Base-by-base conservation (phyloP, 768 basidiomycete genomes). In the Lactarius sp. region DNA sequence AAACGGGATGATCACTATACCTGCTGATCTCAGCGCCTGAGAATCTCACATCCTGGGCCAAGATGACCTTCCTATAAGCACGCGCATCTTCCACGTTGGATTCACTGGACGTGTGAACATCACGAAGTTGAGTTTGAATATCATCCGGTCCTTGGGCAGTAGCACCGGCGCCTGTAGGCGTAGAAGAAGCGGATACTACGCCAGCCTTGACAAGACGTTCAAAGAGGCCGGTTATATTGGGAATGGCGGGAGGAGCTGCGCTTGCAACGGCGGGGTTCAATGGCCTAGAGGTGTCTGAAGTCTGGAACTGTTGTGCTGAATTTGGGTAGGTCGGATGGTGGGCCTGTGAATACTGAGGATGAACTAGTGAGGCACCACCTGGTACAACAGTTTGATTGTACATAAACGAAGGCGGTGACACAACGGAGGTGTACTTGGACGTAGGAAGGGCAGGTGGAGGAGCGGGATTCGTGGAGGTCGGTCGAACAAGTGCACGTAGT, bases 151-250 rank as follows among this genome's bases (percentile, higher is more conserved):
- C 49, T 12, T 47, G 44, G 10, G 72, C 71, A 1, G 78, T 75
- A 10, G 77, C 72, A 60, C 80, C 80, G 27, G 82, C 79, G 41
- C 81, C 81, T 33, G 75, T 71, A 6, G 86, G 80, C 20, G 84
- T 83, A 42, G 76, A 78, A 50, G 77, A 79, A 46, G 80, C 76
- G 31, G 85, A 79, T 27, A 92, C 83, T 9, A 92, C 81, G 61
- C 92, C 92, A n/a, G 91, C 87, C 74, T 87, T 90, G 58, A 91
- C 71, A 31, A 94, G 79, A 3, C 86, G 84, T 49, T 83, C 84
- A 63, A 86, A 80, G 41, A 92, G 77, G 70, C 79, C 81, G 37
- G 82, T 72, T 62, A 90, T 83, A 69, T 80, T 68, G 33, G 69
- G 62, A 20, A 63, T 55, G 18, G 59, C 65, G 27, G 66, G 27